Conservation (phyloP, 192 early-diverging fungal species). For the Coemansia sp. region DNA sequence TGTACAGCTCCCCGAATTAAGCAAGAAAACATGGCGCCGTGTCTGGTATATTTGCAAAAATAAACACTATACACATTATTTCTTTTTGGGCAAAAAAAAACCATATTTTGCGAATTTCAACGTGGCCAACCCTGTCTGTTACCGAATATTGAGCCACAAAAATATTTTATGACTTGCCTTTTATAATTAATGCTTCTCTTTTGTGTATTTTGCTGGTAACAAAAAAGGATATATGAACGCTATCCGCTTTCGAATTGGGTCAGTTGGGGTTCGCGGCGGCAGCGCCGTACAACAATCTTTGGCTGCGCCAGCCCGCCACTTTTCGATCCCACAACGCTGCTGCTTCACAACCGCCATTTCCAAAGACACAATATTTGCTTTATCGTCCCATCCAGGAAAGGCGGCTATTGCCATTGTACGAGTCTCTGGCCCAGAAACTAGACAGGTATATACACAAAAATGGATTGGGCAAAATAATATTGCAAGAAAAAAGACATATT, state of each 20-base stretch:
- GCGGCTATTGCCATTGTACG: conserved; percentile 77
- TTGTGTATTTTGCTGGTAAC: not conserved
- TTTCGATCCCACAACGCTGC: not conserved
- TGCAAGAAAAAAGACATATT: not conserved
- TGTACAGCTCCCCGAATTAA: not conserved
- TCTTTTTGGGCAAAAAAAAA: not conserved
- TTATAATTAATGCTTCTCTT: not conserved
- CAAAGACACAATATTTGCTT: conserved; percentile 67
- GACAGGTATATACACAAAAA: conserved; percentile 27
- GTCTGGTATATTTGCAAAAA: not conserved
- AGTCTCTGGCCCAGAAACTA: conserved; percentile 62
- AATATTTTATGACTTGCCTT: not conserved
- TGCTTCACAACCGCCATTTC: not conserved
- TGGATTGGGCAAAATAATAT: too few relatives aligned
- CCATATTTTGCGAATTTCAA: not conserved
- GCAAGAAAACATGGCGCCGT: not conserved
- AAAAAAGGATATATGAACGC: conserved; percentile 9
- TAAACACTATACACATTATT: not conserved
- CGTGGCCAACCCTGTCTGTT: not conserved
- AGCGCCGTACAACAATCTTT: not conserved
- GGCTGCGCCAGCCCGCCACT: conserved; percentile 1
- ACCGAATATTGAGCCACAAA: not conserved
- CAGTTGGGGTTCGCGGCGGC: not conserved
- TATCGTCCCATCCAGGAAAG: conserved; percentile 71
- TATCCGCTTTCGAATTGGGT: not conserved